Evolutionary conservation across 306 rosid genomes (phyloP).

Genomic region (Leucaena leucocephala): DNA sequence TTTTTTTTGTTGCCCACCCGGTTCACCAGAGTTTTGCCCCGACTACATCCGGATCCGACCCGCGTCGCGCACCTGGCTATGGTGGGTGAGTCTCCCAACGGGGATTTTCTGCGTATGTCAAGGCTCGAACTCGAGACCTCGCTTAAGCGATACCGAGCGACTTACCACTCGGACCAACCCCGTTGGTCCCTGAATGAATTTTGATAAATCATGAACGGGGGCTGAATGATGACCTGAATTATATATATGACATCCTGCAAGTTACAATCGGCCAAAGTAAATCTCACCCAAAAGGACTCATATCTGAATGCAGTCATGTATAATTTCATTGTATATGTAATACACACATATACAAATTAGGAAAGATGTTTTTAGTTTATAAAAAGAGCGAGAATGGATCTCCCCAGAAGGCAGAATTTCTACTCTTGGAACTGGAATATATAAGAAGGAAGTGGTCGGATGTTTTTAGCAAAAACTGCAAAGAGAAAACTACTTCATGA

Average conservation of each 20-base stretch:
- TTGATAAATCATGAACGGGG: conserved; percentile 12
- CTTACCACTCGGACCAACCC: no score
- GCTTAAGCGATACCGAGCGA: no score
- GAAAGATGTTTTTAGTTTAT: no score
- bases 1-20: no score
- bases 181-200: not conserved
- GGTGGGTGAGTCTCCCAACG: no score
- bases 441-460: not conserved
- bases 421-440: not conserved
- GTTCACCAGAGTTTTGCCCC: no score
- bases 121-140: no score
- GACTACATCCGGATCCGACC: no score
- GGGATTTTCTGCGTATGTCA: no score
- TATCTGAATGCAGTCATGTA: not conserved
- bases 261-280: not conserved
- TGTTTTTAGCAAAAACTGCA: conserved; percentile 27
- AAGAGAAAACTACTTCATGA: conserved; percentile 18
- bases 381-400: not conserved
- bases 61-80: no score
- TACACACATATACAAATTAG: no score
- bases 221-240: not conserved
- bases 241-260: not conserved
- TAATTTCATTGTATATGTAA: not conserved
- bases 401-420: not conserved
- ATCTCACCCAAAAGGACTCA: not conserved